Conservation (phyloP, 129 eudicot species). For the Heracleum sosnowskyi region DNA sequence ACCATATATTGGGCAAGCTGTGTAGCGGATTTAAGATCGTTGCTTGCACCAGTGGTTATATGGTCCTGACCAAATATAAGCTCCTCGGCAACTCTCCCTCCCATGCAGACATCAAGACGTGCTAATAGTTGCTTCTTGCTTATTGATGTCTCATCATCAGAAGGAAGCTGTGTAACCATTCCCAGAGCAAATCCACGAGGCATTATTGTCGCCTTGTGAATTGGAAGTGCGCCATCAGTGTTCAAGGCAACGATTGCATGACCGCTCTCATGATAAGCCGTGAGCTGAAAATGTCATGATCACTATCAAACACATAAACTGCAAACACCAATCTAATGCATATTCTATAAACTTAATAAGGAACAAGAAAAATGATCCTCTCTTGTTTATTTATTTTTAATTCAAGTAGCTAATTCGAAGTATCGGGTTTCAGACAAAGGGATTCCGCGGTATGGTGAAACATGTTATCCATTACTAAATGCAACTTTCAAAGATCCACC, state of each 20-base stretch:
- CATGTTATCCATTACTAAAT: not conserved
- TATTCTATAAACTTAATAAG: not conserved
- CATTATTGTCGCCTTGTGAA: slow-evolving; percentile 91
- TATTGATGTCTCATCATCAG: slow-evolving; percentile 81
- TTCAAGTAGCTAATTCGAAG: not conserved
- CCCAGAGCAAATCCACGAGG: slow-evolving; percentile 96
- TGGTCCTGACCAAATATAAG: slow-evolving; percentile 81
- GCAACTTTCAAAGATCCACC: not conserved
- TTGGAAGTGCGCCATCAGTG: slow-evolving; percentile 91
- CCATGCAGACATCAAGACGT: slow-evolving; percentile 98
- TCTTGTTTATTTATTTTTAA: not conserved
- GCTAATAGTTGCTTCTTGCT: slow-evolving; percentile 89
- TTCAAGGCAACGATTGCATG: slow-evolving; percentile 94
- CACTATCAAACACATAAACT: slow-evolving; percentile 1
- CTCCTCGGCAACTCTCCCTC: slow-evolving; percentile 97
- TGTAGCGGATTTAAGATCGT: slow-evolving; percentile 80
- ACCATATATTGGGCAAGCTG: slow-evolving; percentile 92
- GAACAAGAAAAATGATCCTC: not conserved
- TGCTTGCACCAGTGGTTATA: slow-evolving; percentile 88
- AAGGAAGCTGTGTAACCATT: slow-evolving; percentile 95
- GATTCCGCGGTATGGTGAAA: not conserved
- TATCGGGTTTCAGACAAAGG: not conserved
- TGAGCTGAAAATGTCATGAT: slow-evolving; percentile 40
- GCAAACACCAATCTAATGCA: not conserved
- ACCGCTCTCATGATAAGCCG: slow-evolving; percentile 96